These are phyloP conservation scores for Lepiota subincarnata DNA, from an alignment of 768 basidiomycete genomes.

Conservation along the genomic window DNA sequence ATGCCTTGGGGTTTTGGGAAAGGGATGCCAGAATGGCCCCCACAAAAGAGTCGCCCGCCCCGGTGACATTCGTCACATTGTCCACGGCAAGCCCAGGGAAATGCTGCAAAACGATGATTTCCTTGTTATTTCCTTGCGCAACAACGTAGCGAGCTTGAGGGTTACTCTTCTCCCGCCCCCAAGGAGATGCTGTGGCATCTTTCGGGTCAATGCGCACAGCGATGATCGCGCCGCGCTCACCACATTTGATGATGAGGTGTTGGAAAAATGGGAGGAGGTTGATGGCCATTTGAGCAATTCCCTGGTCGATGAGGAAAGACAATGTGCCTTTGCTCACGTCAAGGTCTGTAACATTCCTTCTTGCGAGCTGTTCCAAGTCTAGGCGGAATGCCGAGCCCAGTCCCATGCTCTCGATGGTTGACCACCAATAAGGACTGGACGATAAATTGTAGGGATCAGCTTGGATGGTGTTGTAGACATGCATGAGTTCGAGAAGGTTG, in stretches of 20 bases:
- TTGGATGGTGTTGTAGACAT: conserved; percentile 49
- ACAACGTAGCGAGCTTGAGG: conserved; percentile 45
- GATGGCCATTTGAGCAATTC: conserved; percentile 76
- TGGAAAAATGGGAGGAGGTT: conserved; percentile 82
- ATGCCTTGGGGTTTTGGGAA: conserved; percentile 36
- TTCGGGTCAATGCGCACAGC: conserved; percentile 50
- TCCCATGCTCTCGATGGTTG: conserved; percentile 53
- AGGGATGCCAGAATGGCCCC: conserved; percentile 76
- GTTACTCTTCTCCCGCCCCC: conserved; percentile 49
- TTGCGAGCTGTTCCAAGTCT: conserved; percentile 60
- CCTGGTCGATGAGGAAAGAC: conserved; percentile 62
- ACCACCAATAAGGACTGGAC: conserved; percentile 61
- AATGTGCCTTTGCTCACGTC: conserved; percentile 40
- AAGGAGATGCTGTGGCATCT: conserved; percentile 39
- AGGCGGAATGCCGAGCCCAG: conserved; percentile 65
- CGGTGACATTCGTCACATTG: conserved; percentile 70
- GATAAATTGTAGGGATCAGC: conserved; percentile 45
- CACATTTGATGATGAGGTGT: conserved; percentile 83
- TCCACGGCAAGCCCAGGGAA: conserved; percentile 55
- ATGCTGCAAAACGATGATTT: conserved; percentile 64
- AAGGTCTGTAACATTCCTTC: conserved; percentile 37
- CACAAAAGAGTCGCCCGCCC: conserved; percentile 89
- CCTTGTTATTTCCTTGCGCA: conserved; percentile 40
- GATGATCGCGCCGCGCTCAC: conserved; percentile 60
- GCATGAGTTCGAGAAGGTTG: conserved; percentile 74